Evolutionary conservation across 176 grass and related monocot species (phyloP).

Genomic region (Calamus simplicifolius): DNA sequence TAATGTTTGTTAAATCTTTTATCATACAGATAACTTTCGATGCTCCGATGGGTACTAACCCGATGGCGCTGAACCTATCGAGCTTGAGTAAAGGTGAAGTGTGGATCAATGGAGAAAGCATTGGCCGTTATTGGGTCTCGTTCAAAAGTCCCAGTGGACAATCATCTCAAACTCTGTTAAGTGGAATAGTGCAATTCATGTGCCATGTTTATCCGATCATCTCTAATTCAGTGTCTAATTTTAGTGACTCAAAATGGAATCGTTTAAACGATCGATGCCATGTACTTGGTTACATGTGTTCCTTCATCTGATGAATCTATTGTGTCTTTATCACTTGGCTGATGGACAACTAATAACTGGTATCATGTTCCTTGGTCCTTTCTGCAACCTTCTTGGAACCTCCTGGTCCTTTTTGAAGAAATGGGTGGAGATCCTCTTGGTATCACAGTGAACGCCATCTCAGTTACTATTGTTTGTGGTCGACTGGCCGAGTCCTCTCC

Average conservation of each 20-base stretch:
- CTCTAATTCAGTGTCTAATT: too few relatives aligned
- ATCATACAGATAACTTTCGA: too few relatives aligned
- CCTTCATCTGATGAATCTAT: neutral
- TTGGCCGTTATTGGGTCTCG: too few relatives aligned
- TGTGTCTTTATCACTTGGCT: neutral
- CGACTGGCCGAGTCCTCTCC: conserved; percentile 27
- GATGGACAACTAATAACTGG: conserved; percentile 22
- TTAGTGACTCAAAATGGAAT: too few relatives aligned
- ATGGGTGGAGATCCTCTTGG: conserved; percentile 52
- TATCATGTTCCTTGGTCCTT: conserved; percentile 80
- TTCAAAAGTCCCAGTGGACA: conserved; percentile 40
- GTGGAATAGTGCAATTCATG: neutral
- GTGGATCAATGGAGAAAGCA: too few relatives aligned
- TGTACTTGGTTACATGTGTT: neutral
- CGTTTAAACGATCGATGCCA: too few relatives aligned
- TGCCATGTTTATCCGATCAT: too few relatives aligned
- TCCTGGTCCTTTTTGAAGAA: conserved; percentile 79
- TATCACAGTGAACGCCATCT: conserved; percentile 63
- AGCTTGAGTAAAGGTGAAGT: too few relatives aligned
- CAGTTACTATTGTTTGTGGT: conserved; percentile 30
- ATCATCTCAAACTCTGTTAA: conserved; percentile 55
- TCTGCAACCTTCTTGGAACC: conserved; percentile 37
- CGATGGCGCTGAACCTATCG: too few relatives aligned
- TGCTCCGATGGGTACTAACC: too few relatives aligned
- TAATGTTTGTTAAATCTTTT: too few relatives aligned